Percentiles rank a stretch among this genome's conserved stretches.
Conservation (phyloP, 2,329 filamentous ascomycete genomes). For the Trichoderma oligosporum region DNA sequence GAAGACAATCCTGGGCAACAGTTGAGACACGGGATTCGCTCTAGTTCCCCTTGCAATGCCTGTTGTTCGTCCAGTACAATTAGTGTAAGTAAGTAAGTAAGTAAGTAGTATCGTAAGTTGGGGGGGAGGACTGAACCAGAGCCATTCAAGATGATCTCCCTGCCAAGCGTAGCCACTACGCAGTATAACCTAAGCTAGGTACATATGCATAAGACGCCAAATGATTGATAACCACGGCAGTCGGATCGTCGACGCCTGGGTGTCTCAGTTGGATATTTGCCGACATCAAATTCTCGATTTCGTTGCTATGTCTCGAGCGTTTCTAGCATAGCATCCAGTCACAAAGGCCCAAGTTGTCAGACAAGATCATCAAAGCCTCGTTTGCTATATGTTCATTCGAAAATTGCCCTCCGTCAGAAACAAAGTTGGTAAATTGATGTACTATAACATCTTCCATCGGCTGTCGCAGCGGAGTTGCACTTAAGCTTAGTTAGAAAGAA, state of each 20-base stretch:
- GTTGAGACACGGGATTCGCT: slow-evolving; percentile 6
- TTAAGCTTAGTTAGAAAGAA: slow-evolving; percentile 14
- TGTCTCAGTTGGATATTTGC: background rate
- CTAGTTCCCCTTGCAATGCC: slow-evolving; percentile 1
- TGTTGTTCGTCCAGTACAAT: no score
- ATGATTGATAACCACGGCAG: background rate
- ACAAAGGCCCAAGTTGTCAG: no score
- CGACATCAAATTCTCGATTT: background rate
- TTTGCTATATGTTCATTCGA: no score
- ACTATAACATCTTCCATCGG: background rate
- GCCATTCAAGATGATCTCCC: slow-evolving; percentile 6
- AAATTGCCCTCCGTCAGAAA: background rate
- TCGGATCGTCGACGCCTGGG: background rate
- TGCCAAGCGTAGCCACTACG: background rate
- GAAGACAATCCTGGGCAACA: background rate
- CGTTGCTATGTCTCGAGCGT: no score
- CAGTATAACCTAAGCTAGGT: no score
- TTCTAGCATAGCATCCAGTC: no score
- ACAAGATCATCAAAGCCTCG: no score
- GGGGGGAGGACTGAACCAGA: background rate
- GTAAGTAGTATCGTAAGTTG: background rate
- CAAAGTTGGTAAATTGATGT: background rate
- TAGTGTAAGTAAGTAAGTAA: no score
- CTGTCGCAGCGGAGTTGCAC: slow-evolving; percentile 13
- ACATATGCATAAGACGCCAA: background rate